Conservation (phyloP, 805 yeast genomes). For the Peterozyma xylosa region DNA sequence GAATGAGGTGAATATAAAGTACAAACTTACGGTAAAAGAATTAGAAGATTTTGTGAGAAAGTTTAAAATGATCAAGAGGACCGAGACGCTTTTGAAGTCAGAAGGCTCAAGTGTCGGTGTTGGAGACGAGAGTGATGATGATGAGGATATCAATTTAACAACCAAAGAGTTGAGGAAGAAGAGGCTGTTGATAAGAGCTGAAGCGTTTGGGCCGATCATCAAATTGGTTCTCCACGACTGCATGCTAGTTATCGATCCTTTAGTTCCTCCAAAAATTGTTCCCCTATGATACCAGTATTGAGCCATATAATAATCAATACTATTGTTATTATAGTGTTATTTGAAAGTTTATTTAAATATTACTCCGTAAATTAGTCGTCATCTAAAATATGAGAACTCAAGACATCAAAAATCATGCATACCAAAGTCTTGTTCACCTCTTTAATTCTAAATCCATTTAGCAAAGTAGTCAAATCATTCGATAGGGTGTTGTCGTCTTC, state of each 20-base stretch:
- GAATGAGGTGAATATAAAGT: constrained; percentile 44
- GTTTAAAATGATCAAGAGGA: constrained; percentile 29
- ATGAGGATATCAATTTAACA: constrained; percentile 21
- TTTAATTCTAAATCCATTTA: constrained; percentile 26
- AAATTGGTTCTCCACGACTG: constrained; percentile 30
- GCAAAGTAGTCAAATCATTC: constrained; percentile 16
- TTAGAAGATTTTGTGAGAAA: constrained; percentile 28
- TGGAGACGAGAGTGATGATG: constrained; percentile 11
- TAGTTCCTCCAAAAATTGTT: constrained; percentile 16
- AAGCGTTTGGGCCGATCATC: constrained; percentile 27
- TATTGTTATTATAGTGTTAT: no score
- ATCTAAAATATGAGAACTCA: no score
- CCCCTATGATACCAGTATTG: no score
- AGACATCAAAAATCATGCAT: constrained; percentile 5
- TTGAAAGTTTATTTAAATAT: no score
- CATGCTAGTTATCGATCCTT: constrained; percentile 32
- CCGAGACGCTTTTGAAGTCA: constrained; percentile 21
- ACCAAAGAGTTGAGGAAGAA: constrained; percentile 17
- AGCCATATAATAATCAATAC: no score
- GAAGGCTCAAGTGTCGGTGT: constrained; percentile 5
- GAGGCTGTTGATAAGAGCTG: constrained; percentile 19
- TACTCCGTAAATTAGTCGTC: no score
- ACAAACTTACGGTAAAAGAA: constrained; percentile 43
- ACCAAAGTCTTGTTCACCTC: constrained; percentile 35
- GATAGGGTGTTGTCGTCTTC: constrained; percentile 7